Evolutionary conservation across 1,284 basidiomycete species (phyloP).

Genomic region (Pseudozyma sp.): DNA sequence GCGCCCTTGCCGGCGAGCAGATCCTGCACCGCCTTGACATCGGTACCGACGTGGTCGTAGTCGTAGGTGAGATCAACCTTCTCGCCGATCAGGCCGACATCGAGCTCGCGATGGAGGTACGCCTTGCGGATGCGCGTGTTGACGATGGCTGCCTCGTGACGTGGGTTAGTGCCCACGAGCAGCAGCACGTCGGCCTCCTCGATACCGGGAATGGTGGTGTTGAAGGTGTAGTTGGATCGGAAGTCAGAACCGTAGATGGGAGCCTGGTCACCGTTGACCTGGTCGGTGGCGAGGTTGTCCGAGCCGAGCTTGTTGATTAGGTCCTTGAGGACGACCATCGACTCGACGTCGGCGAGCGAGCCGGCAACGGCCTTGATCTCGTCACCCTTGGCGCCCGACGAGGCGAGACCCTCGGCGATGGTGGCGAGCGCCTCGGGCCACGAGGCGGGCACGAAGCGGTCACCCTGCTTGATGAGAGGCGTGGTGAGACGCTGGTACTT

Average conservation of each 20-base stretch:
- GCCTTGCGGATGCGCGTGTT: constrained; percentile 96
- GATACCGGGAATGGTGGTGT: constrained; percentile 89
- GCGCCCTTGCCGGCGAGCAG: constrained; percentile 79
- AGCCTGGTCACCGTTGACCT: constrained; percentile 75
- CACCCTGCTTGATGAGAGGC: constrained; percentile 89
- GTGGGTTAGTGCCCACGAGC: constrained; percentile 94
- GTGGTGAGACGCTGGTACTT: constrained; percentile 94
- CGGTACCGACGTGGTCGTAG: constrained; percentile 88
- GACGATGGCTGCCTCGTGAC: constrained; percentile 96
- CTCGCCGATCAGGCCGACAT: constrained; percentile 91
- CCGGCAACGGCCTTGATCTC: constrained; percentile 97
- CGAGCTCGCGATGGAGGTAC: constrained; percentile 86
- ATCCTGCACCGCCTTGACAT: constrained; percentile 81
- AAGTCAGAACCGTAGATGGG: constrained; percentile 88
- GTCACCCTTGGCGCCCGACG: constrained; percentile 87
- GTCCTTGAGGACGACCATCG: constrained; percentile 93
- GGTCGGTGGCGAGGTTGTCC: constrained; percentile 90
- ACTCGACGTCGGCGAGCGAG: constrained; percentile 91
- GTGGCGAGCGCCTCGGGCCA: constrained; percentile 92
- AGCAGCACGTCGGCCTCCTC: constrained; percentile 93
- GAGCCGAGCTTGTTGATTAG: constrained; percentile 92
- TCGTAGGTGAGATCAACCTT: constrained; percentile 91
- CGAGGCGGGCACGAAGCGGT: constrained; percentile 88
- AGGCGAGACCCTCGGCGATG: constrained; percentile 81
- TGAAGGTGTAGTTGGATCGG: constrained; percentile 97